Percentiles rank a stretch among this genome's conserved stretches.
Conservation (phyloP, 192 early-diverging fungal genomes). For the Hyaloraphidium curvatum region DNA sequence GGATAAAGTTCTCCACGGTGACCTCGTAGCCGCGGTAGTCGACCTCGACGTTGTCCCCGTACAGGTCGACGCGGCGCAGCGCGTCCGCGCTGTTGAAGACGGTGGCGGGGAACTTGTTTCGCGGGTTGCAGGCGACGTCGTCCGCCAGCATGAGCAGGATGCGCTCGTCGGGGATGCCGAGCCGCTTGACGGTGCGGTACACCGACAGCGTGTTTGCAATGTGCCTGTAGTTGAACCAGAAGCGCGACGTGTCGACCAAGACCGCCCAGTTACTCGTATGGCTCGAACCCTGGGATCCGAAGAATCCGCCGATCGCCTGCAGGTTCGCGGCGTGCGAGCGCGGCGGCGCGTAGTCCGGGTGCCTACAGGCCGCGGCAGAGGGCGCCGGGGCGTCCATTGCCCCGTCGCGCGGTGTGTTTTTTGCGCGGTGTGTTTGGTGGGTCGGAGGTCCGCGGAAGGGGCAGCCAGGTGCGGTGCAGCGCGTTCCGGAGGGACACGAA, state of each 20-base stretch:
- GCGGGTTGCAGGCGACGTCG: slow-evolving; percentile 94
- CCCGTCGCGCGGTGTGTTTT: no score
- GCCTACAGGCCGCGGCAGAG: no score
- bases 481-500: no score
- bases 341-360: no score
- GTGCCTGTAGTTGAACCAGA: slow-evolving; percentile 99
- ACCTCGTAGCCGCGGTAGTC: slow-evolving; percentile 99
- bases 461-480: no score
- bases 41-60: slow-evolving; percentile 93
- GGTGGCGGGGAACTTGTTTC: slow-evolving; percentile 79
- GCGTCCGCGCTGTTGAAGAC: slow-evolving; percentile 79
- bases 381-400: no score
- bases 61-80: slow-evolving; percentile 49
- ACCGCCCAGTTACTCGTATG: slow-evolving; percentile 99
- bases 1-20: slow-evolving; percentile 95
- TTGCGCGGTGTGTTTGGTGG: no score
- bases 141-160: slow-evolving; percentile 99
- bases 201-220: slow-evolving; percentile 96
- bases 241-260: slow-evolving; percentile 90
- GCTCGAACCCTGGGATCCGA: slow-evolving; percentile 15
- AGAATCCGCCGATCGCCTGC: slow-evolving; percentile 26
- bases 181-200: slow-evolving; percentile 32
- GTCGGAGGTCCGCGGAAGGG: no score
- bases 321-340: no score
- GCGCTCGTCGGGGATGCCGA: slow-evolving; percentile 91